Conservation (phyloP, 371 early-diverging fungal genomes). For the Mortierella sp. region DNA sequence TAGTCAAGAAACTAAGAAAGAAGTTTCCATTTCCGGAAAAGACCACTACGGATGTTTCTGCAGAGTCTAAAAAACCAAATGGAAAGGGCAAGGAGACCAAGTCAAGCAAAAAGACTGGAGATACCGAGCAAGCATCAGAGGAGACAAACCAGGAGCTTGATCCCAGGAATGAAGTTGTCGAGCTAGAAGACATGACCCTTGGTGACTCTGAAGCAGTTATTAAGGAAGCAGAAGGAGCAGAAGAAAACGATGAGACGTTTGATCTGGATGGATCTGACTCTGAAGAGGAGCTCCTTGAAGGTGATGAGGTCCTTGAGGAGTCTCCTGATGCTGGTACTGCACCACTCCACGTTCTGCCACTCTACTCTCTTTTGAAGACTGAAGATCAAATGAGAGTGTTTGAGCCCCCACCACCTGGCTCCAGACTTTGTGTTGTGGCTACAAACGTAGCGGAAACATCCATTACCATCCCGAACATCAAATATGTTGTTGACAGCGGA, state of each 20-base stretch:
- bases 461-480: constrained; percentile 96
- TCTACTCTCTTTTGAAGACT: constrained; percentile 92
- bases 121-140: not conserved
- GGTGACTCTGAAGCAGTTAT: constrained; percentile 61
- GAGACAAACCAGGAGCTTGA: constrained; percentile 42
- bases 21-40: constrained; percentile 68
- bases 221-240: constrained; percentile 55
- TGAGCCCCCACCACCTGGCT: constrained; percentile 86
- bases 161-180: constrained; percentile 60
- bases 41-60: constrained; percentile 6
- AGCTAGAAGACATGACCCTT: constrained; percentile 69
- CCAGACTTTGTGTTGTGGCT: constrained; percentile 95
- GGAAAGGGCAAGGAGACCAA: constrained; percentile 40
- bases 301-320: constrained; percentile 54
- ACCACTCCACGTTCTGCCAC: constrained; percentile 87
- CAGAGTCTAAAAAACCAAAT: constrained; percentile 5
- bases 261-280: constrained; percentile 70
- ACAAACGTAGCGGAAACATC: constrained; percentile 99
- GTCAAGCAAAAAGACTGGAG: constrained; percentile 42
- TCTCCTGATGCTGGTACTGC: constrained; percentile 53
- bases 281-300: constrained; percentile 56
- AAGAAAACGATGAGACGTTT: constrained; percentile 67
- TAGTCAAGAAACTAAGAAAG: constrained; percentile 77
- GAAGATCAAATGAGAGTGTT: constrained; percentile 92
- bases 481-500: constrained; percentile 98